A percentile compares a stretch with the other conserved stretches of the same genome.
Conservation (phyloP, 176 grass and related monocot species). For the sorghum (Sorghum bicolor) region Sorghum_bicolor_NCBIv3 NC_012870.2:18955501-18956000, state of each 20-base stretch:
- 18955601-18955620: background rate
- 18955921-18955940: background rate
- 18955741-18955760: background rate
- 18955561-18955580: background rate
- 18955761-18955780: background rate
- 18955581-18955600: background rate
- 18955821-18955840: background rate
- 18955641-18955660: background rate
- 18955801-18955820: slow-evolving; percentile 8
- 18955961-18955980: background rate
- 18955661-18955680: background rate
- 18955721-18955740: background rate
- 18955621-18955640: background rate
- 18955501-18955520: background rate
- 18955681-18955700: background rate
- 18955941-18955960: background rate
- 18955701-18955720: background rate
- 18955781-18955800: background rate
- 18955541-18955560: background rate
- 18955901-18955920: background rate
- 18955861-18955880: background rate
- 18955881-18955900: background rate
- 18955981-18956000: background rate
- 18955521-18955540: background rate
- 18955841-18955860: background rate